Evolutionary conservation across 2,329 filamentous ascomycete genomes (phyloP).

Genomic region (Fonsecaea monophora): DNA sequence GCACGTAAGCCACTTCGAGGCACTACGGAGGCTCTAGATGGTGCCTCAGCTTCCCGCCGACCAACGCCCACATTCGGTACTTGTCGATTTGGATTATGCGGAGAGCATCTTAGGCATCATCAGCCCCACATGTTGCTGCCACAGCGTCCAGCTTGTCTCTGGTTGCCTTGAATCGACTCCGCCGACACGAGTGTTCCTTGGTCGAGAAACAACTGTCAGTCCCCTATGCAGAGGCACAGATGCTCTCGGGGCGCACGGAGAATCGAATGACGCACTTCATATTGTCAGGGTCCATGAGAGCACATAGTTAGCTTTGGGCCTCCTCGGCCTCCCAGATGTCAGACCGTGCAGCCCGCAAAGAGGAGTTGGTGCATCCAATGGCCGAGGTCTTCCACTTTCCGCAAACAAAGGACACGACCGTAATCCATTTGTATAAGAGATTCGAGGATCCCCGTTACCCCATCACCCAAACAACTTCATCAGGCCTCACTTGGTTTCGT

Average conservation of each 20-base stretch:
- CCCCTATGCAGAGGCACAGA: background rate
- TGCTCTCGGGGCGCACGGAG: background rate
- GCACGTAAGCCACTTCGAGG: too few species aligned
- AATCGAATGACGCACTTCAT: background rate
- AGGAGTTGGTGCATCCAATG: background rate
- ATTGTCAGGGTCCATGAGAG: background rate
- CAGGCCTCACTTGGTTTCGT: too few species aligned
- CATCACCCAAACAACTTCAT: background rate
- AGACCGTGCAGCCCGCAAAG: background rate
- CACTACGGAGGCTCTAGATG: background rate
- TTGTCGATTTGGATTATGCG: background rate
- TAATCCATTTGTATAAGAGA: background rate
- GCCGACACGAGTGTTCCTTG: too few species aligned
- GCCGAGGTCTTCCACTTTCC: conserved; percentile 1
- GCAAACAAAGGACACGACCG: background rate
- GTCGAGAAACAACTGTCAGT: background rate
- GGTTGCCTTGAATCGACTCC: background rate
- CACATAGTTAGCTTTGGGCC: background rate
- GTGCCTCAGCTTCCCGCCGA: background rate
- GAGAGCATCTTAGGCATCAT: background rate
- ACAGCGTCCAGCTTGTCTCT: background rate
- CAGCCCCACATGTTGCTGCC: conserved; percentile 1
- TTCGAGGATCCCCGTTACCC: background rate
- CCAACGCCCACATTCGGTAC: background rate
- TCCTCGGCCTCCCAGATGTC: background rate